These are phyloP conservation scores for Omphalotus olearius DNA, from an alignment of 1,284 basidiomycete genomes.

Conservation along the genomic window DNA sequence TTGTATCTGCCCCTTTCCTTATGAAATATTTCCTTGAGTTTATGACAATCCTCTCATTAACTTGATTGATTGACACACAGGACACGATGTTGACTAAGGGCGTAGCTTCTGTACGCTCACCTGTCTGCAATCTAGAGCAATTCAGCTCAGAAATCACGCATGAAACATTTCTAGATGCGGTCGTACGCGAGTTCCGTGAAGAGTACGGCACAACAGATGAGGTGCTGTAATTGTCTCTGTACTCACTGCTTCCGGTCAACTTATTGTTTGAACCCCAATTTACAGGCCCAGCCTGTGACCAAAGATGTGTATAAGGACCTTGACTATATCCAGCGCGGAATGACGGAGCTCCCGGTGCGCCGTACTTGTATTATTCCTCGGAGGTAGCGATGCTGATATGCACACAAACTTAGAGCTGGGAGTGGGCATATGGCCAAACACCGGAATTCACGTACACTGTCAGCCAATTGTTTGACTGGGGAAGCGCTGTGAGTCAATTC, in stretches of 20 bases:
- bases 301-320: conserved; percentile 40
- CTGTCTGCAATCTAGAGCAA: conserved; percentile 80
- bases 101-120: conserved; percentile 88
- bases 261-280: conserved; percentile 1
- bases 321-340: conserved; percentile 60
- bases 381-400: not conserved
- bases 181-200: conserved; percentile 67
- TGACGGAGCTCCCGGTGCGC: conserved; percentile 67
- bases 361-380: not conserved
- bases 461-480: conserved; percentile 51
- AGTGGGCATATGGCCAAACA: conserved; percentile 92
- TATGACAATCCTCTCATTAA: not conserved
- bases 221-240: conserved; percentile 29
- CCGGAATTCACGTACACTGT: conserved; percentile 82
- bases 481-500: conserved; percentile 45
- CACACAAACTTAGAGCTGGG: conserved; percentile 72
- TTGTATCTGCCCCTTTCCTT: too few relatives aligned
- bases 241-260: not conserved
- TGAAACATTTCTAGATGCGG: conserved; percentile 65
- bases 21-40: too few relatives aligned
- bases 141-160: conserved; percentile 58
- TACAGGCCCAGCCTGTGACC: conserved; percentile 35
- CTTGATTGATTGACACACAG: conserved; percentile 29
- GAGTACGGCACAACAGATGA: conserved; percentile 46
- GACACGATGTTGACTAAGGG: conserved; percentile 80